Evolutionary conservation across 2,329 filamentous ascomycete genomes (phyloP).

Genomic region (Magnaporthiopsis rhizophila): DNA sequence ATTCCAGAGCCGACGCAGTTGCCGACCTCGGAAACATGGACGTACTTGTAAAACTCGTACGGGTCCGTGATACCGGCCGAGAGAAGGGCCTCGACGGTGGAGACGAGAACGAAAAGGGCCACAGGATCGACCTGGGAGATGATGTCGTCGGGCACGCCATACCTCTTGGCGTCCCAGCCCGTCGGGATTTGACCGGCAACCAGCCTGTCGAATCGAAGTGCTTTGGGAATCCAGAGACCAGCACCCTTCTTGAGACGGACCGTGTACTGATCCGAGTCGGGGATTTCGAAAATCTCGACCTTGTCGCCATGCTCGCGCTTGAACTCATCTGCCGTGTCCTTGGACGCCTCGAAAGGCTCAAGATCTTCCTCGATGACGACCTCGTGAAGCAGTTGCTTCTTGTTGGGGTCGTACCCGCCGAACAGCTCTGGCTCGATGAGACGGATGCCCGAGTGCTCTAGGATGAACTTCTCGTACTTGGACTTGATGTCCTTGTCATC

Average conservation of each 20-base stretch:
- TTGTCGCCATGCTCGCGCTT: slow-evolving; percentile 95
- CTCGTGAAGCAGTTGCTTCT: slow-evolving; percentile 97
- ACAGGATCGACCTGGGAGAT: slow-evolving; percentile 96
- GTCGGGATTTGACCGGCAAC: slow-evolving; percentile 96
- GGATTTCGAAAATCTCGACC: slow-evolving; percentile 93
- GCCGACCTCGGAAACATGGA: slow-evolving; percentile 94
- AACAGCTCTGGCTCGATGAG: slow-evolving; percentile 97
- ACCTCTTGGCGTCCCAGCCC: slow-evolving; percentile 93
- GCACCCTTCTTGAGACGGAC: slow-evolving; percentile 95
- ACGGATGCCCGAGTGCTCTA: slow-evolving; percentile 95
- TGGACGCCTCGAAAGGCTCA: slow-evolving; percentile 93
- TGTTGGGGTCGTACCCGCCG: slow-evolving; percentile 92
- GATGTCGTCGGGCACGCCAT: slow-evolving; percentile 95
- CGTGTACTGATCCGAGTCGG: slow-evolving; percentile 87
- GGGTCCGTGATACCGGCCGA: slow-evolving; percentile 95
- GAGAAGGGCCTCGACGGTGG: slow-evolving; percentile 83
- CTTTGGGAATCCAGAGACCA: slow-evolving; percentile 91
- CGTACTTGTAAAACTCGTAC: slow-evolving; percentile 99
- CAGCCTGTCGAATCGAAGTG: slow-evolving; percentile 90
- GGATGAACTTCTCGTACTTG: slow-evolving; percentile 94
- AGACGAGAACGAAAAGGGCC: slow-evolving; percentile 89
- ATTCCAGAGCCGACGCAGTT: slow-evolving; percentile 99
- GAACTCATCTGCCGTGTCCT: slow-evolving; percentile 96
- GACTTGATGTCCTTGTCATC: slow-evolving; percentile 97
- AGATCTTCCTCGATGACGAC: slow-evolving; percentile 96